Conservation (phyloP, 2,329 filamentous ascomycete species). For the Fusarium sp. region DNA sequence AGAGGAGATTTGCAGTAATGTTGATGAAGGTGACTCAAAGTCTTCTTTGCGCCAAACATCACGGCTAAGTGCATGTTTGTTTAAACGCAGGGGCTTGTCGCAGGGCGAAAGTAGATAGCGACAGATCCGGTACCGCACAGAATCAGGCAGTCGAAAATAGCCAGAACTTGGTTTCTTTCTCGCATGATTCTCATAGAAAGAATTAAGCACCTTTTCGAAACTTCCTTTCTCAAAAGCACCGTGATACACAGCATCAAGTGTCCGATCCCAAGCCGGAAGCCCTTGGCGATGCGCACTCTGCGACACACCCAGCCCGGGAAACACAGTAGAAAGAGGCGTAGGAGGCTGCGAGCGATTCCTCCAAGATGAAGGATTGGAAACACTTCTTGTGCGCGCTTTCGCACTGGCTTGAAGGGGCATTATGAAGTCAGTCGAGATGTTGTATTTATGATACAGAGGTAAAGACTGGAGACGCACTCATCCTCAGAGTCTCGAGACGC, state of each 20-base stretch:
- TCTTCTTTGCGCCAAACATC: slow-evolving; percentile 52
- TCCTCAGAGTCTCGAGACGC: slow-evolving; percentile 24
- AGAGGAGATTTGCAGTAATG: slow-evolving; percentile 39
- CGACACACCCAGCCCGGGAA: background rate
- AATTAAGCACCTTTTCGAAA: slow-evolving; percentile 37
- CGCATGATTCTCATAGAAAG: slow-evolving; percentile 38
- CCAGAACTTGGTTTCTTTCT: slow-evolving; percentile 14
- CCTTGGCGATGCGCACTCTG: slow-evolving; percentile 11
- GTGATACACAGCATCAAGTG: slow-evolving; percentile 53
- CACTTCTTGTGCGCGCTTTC: slow-evolving; percentile 30
- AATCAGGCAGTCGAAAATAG: slow-evolving; percentile 45
- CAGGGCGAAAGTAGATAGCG: slow-evolving; percentile 36
- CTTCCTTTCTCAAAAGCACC: slow-evolving; percentile 6
- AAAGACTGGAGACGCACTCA: slow-evolving; percentile 28
- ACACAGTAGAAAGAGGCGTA: slow-evolving; percentile 1
- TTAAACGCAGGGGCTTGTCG: slow-evolving; percentile 47
- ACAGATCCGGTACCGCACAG: slow-evolving; percentile 46
- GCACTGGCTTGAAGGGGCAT: slow-evolving; percentile 19
- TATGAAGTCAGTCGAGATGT: slow-evolving; percentile 11
- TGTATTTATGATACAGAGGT: no score
- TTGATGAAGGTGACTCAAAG: slow-evolving; percentile 47
- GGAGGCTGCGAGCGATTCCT: slow-evolving; percentile 13
- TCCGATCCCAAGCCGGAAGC: slow-evolving; percentile 52
- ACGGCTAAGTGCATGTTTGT: slow-evolving; percentile 42
- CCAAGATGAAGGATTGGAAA: slow-evolving; percentile 12